Evolutionary conservation across 805 yeast genomes (phyloP).

Genomic region (Yarrowia yakushimensis): DNA sequence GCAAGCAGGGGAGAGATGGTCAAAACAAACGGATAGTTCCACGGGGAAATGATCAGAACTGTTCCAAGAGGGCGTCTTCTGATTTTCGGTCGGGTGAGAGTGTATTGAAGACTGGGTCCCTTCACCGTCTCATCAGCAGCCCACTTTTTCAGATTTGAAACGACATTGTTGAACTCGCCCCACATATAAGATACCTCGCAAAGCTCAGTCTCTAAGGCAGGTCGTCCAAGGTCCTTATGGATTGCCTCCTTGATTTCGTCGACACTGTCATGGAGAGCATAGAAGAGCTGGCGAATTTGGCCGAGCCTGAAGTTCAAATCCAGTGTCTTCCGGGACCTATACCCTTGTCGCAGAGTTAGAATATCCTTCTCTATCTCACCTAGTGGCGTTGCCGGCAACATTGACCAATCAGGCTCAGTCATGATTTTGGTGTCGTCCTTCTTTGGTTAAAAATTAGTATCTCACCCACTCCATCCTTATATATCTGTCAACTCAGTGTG

Average conservation of each 20-base stretch:
- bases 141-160: constrained; percentile 60
- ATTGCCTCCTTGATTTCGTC: constrained; percentile 57
- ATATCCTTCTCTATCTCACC: neutral
- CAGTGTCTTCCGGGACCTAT: constrained; percentile 46
- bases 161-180: constrained; percentile 56
- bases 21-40: constrained; percentile 70
- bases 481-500: no score
- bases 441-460: no score
- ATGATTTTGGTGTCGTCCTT: neutral
- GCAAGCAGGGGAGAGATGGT: constrained; percentile 64
- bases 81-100: constrained; percentile 33
- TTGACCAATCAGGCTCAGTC: neutral
- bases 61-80: constrained; percentile 50
- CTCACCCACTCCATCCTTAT: neutral
- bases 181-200: constrained; percentile 53
- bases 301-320: constrained; percentile 53
- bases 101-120: constrained; percentile 27
- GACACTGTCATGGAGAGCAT: constrained; percentile 56
- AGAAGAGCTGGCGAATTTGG: constrained; percentile 67
- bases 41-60: constrained; percentile 69
- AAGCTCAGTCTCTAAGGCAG: constrained; percentile 56
- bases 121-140: constrained; percentile 45
- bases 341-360: constrained; percentile 37
- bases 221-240: constrained; percentile 61
- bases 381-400: neutral